Evolutionary conservation across 139 green algal genomes (phyloP).

Genomic region (Closterium sp.): DNA sequence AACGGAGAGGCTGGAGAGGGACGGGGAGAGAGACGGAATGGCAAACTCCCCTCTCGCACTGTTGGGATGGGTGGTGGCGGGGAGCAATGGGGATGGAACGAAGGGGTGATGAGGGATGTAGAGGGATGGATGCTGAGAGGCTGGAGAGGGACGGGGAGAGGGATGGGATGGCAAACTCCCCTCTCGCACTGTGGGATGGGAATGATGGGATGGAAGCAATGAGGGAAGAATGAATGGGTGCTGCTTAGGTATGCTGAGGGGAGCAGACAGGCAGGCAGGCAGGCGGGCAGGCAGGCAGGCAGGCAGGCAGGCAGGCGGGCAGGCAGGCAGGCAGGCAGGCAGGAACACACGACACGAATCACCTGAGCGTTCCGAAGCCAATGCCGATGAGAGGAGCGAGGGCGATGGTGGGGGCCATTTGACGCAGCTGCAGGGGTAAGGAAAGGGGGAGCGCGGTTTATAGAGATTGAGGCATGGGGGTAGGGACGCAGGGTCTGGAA

Average conservation of each 20-base stretch:
- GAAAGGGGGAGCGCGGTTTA: no score
- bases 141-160: conserved; percentile 14
- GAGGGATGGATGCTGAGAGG: no score
- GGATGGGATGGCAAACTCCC: not conserved
- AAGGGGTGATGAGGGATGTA: not conserved
- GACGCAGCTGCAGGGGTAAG: conserved; percentile 23
- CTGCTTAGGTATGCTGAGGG: no score
- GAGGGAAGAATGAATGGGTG: not conserved
- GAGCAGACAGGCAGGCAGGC: no score
- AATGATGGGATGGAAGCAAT: not conserved
- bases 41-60: not conserved
- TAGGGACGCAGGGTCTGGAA: no score
- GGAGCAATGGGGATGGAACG: not conserved
- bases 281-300: no score
- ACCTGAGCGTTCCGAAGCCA: conserved; percentile 43
- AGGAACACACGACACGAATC: no score
- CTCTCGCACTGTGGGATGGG: no score
- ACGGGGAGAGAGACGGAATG: not conserved
- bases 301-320: no score
- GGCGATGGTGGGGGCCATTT: conserved; percentile 47
- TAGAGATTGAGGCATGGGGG: no score
- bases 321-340: no score
- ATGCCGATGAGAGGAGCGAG: conserved; percentile 35
- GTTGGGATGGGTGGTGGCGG: no score
- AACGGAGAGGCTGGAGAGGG: conserved; percentile 1